Base-by-base conservation (phyloP, 2,329 filamentous ascomycete species). In the Pezicula rhizophila region DNA sequence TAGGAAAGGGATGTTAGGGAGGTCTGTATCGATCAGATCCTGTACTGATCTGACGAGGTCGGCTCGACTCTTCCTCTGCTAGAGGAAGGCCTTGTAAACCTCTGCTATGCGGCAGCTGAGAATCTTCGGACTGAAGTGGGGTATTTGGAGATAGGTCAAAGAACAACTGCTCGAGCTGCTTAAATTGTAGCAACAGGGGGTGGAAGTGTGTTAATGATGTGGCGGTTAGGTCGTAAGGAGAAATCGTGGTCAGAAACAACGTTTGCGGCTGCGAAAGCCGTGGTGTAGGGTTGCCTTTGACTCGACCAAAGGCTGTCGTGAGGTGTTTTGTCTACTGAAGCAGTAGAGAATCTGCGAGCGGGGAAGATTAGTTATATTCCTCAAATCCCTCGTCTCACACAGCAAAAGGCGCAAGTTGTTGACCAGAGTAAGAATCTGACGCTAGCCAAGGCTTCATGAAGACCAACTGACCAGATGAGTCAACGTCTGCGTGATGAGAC, bases 41-140 rank as follows among this genome's bases (percentile, higher is more conserved):
- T 80, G 87, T 79, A 79, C 78, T 85, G 80, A 85, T 84, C 82
- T 87, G 88, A 85, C 89, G 87, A 89, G 88, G 89, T 86, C 89
- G 92, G 86, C 87, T 89, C 87, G 90, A 96, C 89, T 93, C 93
- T 95, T 92, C 93, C 93, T 91, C 92, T 73, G 76, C 77, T 77
- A 93, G 92, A 96, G 91, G 92, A 97, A 97, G 92, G 95, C 91
- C 87, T 87, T 84, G 80, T 82, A 82, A 85, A 85, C 82, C 82
- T 84, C 87, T 95, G 88, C 89, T 97, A 99, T 99, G 92, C 93
- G 93, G 93, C 93, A 97, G 92, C 89, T 95, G 87, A 80, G 76
- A 73, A 71, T 74, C 73, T 73, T 79, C 72, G 70, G 79, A 78
- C 70, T 77, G 78, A 70, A 70, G 66, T 60, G 74, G 74, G 68